Percentiles rank a stretch among this genome's conserved stretches.
phyloP scores from a whole-genome alignment of 2,329 filamentous ascomycete genomes.

The Calonectria pauciramosa region DNA sequence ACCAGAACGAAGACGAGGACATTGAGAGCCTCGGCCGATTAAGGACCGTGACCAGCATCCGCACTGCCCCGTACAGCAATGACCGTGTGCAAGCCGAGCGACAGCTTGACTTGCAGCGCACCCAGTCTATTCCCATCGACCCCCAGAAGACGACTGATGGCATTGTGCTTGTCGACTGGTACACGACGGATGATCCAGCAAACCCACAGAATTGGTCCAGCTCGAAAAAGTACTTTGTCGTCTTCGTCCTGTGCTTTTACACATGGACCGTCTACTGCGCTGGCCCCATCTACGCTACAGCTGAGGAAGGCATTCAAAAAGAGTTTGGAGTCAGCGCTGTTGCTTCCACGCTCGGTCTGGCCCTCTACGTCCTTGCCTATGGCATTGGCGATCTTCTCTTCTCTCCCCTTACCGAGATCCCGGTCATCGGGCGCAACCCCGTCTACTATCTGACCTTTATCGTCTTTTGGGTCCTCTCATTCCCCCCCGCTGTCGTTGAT shows the following conservation, averaged over 20 bases:
- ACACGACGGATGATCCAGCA: constrained; percentile 66
- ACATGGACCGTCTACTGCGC: constrained; percentile 71
- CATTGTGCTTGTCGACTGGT: constrained; percentile 66
- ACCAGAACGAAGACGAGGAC: constrained; percentile 19
- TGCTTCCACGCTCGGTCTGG: constrained; percentile 68
- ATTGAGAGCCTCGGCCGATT: neutral
- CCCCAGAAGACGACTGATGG: constrained; percentile 64
- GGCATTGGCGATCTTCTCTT: constrained; percentile 76
- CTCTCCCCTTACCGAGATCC: constrained; percentile 76
- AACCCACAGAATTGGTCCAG: constrained; percentile 70
- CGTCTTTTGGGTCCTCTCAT: constrained; percentile 75
- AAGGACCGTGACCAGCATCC: constrained; percentile 12
- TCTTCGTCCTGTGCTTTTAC: constrained; percentile 64
- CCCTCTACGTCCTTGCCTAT: constrained; percentile 74
- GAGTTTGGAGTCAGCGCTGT: constrained; percentile 66
- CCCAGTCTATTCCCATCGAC: constrained; percentile 62
- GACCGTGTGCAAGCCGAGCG: neutral
- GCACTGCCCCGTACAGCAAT: constrained; percentile 52
- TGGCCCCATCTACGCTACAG: constrained; percentile 62
- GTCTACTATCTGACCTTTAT: constrained; percentile 77
- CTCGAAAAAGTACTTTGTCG: constrained; percentile 56
- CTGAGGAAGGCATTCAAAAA: constrained; percentile 61
- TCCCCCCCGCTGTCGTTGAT: constrained; percentile 73
- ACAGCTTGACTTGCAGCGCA: neutral
- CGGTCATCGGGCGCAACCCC: constrained; percentile 74